Evolutionary conservation across 345 rosid species (phyloP), one percentile per base, ranked within the genome.

Genomic region (Adansonia digitata): DNA sequence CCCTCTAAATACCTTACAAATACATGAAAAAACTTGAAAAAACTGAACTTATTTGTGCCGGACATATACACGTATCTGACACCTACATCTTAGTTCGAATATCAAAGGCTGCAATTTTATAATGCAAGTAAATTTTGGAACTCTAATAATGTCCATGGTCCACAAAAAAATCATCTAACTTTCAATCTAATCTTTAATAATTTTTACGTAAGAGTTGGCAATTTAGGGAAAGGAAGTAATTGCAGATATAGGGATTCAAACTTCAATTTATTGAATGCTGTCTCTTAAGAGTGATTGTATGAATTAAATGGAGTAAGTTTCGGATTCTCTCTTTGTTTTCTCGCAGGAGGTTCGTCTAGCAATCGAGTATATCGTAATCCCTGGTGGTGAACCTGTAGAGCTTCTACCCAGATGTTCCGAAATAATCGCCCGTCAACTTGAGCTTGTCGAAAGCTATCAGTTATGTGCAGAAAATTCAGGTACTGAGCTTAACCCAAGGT

Each of bases 341-440:
- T 22, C 0, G 27, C 65, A 94, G 98, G 98, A 94, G 84, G 97
- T 91, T 34, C 89, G 94, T 57, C 91, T 92, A 72, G 97, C 97
- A 24, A 94, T 94, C 0, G 94, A 94, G 85, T 94, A 91, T 73
- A 94, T 94, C 27, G 97, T 94, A 53, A 94, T 94, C 77, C 98
- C 97, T 0, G 97, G 97, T 43, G 97, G 97, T 78, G 98, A 92
- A 82, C 90, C 97, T 0, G 98, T 92, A 76, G 98, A 94, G 85
- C 98, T 94, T 79, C 98, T 94, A 61, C 98, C 97, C 0, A 84
- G 97, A 76, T 76, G 94, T 51, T 91, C 95, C 1, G 94, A 92
- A 65, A 94, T 92, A 70, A 82, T 94, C 13, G 95, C 92, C 14
- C 84, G 92, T 69, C 97, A 94, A 71, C 89, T 94, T 22, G 88